These are phyloP conservation scores for Cyclospora cayetanensis DNA, from an alignment of 169 alveolate species.

Conservation along the genomic window DNA sequence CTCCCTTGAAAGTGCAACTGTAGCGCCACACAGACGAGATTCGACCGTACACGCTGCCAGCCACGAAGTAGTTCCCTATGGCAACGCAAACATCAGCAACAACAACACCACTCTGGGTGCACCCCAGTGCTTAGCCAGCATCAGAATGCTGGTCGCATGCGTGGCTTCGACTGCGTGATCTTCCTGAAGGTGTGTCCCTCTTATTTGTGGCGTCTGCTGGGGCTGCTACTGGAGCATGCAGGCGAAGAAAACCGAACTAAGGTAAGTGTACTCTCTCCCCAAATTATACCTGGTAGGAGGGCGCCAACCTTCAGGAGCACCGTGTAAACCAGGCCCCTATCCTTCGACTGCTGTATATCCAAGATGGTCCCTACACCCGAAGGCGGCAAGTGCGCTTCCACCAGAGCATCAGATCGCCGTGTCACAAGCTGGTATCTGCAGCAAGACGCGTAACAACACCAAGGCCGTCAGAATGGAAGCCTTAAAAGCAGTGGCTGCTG, in stretches of 20 bases:
- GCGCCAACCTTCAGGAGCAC: constrained; percentile 38
- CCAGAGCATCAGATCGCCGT: constrained; percentile 27
- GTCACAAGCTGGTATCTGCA: neutral
- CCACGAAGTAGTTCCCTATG: constrained; percentile 28
- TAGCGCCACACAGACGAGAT: neutral
- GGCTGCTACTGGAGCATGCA: no score
- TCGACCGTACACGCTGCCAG: constrained; percentile 49
- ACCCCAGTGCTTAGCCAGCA: no score
- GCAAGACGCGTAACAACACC: neutral
- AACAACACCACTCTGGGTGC: no score
- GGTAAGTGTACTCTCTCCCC: no score
- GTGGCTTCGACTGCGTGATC: no score
- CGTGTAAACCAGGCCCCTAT: constrained; percentile 39
- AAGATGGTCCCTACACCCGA: constrained; percentile 6
- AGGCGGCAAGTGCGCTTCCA: constrained; percentile 10
- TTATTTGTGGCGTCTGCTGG: no score
- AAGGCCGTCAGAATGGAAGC: neutral
- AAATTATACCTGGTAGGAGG: neutral
- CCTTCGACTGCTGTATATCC: neutral
- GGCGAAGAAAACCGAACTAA: no score
- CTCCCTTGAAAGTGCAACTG: neutral
- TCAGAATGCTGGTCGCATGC: no score
- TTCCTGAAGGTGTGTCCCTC: no score
- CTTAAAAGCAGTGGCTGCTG: neutral
- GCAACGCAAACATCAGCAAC: no score